phyloP scores from a whole-genome alignment of 805 yeast genomes.

The Priceomyces medius region DNA sequence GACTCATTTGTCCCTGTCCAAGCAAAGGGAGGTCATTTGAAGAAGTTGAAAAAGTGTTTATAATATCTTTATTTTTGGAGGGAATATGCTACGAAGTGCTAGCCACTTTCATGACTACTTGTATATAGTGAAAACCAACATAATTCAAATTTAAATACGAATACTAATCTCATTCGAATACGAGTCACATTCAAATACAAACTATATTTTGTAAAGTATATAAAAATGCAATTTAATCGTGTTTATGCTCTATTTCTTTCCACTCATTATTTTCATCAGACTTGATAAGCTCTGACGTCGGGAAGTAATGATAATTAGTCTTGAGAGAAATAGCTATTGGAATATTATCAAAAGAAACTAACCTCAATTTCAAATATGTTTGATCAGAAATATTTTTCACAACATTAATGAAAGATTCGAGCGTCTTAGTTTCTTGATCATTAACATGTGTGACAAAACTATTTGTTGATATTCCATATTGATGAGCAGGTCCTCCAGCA shows the following conservation, averaged over 20 bases:
- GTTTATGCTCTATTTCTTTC: constrained; percentile 49
- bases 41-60: constrained; percentile 42
- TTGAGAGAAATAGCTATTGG: constrained; percentile 84
- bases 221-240: constrained; percentile 1
- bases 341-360: constrained; percentile 81
- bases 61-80: background rate
- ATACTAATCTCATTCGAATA: constrained; percentile 4
- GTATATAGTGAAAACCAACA: constrained; percentile 3
- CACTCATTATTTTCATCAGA: constrained; percentile 44
- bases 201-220: background rate
- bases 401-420: constrained; percentile 63
- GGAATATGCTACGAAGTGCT: background rate
- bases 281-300: constrained; percentile 61
- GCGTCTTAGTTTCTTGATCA: constrained; percentile 66
- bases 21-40: constrained; percentile 52
- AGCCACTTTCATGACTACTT: background rate
- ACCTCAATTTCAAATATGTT: constrained; percentile 75
- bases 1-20: constrained; percentile 58
- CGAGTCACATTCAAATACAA: background rate
- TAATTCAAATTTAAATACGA: constrained; percentile 5
- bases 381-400: constrained; percentile 74
- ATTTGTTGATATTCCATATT: constrained; percentile 74
- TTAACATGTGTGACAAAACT: constrained; percentile 89
- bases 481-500: constrained; percentile 83
- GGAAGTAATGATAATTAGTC: constrained; percentile 87